Base-by-base conservation (phyloP, 2,329 filamentous ascomycete species). In the Cryphonectria japonica region DNA sequence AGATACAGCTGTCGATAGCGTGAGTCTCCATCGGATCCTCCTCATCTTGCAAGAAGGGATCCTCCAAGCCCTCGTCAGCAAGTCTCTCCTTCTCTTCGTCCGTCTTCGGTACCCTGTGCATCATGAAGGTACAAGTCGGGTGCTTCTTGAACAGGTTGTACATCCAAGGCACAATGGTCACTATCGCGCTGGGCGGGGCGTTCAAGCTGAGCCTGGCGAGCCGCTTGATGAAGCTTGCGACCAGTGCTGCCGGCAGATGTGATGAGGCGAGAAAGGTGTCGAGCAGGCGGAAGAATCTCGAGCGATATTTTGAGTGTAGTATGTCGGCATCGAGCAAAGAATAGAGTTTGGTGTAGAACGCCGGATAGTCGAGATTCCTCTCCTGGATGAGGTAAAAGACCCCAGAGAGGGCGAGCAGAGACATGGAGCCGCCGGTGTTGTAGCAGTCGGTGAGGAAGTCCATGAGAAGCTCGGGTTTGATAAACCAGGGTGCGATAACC, bases 391-490 rank as follows among this genome's bases (percentile, higher is more conserved):
- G 88, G 79, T 97, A 96, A 83, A 97, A 99, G 62, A 99, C 91
- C 67, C 96, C 96, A 0, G 93, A 97, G 1, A 99, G 85, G 1
- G 97, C 94, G 29, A 98, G 87, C 5, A 99, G 86, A 5, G 96
- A 95, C 64, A 91, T 94, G 19, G 94, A 92, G 61, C 96, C 96
- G 67, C 95, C 94, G 9, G 91, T 84, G 76, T 98, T 88, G 83
- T 97, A 98, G 41, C 91, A 97, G 82, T 96, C 93, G n/a, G 94
- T 97, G 69, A 99, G 83, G 80, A 98, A 99, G 83, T 99, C 96
- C 86, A 97, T 94, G 46, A 99, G 87, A 57, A 97, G 86, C 78
- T 98, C 95, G 1, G 94, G 92, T 73, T 94, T 93, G 64, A 86
- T 87, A 81, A 98, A 97, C 93, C 94, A 97, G 0, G 95, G 95